A percentile compares a stretch with the other conserved stretches of the same genome.
Conservation (phyloP, 768 basidiomycete genomes). For the Lactifluus hygrophoroides region DNA sequence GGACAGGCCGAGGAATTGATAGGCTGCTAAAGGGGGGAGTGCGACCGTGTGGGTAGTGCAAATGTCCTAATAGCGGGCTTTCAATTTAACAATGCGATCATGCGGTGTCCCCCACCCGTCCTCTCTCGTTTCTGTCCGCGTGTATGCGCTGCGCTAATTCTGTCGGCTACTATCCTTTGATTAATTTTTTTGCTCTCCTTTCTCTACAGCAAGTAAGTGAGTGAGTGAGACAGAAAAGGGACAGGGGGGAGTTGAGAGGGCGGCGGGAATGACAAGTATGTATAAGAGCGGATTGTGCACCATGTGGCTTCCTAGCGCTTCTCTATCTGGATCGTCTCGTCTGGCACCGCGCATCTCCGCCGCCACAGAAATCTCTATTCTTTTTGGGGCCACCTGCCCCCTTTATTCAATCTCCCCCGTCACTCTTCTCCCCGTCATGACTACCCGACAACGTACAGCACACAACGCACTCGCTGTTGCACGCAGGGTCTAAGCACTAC, state of each 20-base stretch:
- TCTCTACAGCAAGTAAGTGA: not conserved
- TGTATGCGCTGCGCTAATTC: not conserved
- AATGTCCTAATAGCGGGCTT: constrained; percentile 19
- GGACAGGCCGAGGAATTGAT: not conserved
- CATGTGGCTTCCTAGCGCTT: constrained; percentile 20
- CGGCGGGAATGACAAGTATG: constrained; percentile 22
- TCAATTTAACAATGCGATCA: constrained; percentile 17
- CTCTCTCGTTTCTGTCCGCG: not conserved
- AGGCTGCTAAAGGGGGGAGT: not conserved
- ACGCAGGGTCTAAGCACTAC: too few species aligned
- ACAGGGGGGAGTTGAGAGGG: constrained; percentile 20
- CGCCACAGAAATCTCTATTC: constrained; percentile 4
- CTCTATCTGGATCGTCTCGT: not conserved
- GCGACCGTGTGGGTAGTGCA: constrained; percentile 25
- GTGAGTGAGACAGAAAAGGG: too few species aligned
- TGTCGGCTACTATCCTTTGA: not conserved
- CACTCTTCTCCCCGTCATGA: not conserved
- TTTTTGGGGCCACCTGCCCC: not conserved
- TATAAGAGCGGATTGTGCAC: constrained; percentile 7
- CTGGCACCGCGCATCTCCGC: not conserved
- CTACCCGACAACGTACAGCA: not conserved
- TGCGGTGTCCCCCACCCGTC: constrained; percentile 5
- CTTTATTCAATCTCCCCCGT: not conserved
- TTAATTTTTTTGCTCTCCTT: not conserved
- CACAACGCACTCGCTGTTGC: too few species aligned